Conservation (phyloP, 257 asterid species). For the Cinchona pubescens region DNA sequence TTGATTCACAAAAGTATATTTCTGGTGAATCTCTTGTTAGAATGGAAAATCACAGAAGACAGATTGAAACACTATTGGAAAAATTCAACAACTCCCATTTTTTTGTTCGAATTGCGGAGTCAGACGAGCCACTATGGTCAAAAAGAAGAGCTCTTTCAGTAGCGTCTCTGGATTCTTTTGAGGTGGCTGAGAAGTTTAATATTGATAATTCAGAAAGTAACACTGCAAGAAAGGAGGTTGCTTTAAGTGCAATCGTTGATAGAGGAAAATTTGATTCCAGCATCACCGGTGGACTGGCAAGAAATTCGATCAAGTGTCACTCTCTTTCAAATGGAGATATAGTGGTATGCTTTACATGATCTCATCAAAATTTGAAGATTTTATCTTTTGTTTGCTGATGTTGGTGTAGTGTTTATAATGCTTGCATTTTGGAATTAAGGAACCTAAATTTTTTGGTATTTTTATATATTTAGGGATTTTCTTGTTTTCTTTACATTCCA, state of each 20-base stretch:
- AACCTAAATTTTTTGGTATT: not conserved
- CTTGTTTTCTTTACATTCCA: not conserved
- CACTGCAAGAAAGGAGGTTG: slow-evolving; percentile 32
- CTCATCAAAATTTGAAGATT: slow-evolving; percentile 14
- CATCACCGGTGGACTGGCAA: slow-evolving; percentile 87
- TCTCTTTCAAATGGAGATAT: slow-evolving; percentile 89
- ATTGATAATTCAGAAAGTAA: slow-evolving; percentile 41
- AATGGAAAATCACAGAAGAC: slow-evolving; percentile 80
- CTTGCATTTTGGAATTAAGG: not conserved
- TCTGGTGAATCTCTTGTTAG: slow-evolving; percentile 84
- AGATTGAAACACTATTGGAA: slow-evolving; percentile 64
- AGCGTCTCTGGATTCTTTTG: slow-evolving; percentile 31
- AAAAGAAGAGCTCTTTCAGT: slow-evolving; percentile 55
- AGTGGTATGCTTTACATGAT: slow-evolving; percentile 71
- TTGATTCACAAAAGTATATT: slow-evolving; percentile 42
- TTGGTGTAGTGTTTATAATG: not conserved
- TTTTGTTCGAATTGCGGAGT: slow-evolving; percentile 79
- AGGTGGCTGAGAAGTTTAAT: slow-evolving; percentile 35
- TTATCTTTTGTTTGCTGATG: slow-evolving; percentile 1
- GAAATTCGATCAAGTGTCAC: slow-evolving; percentile 80
- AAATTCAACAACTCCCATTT: slow-evolving; percentile 76
- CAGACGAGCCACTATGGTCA: slow-evolving; percentile 85
- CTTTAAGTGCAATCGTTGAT: slow-evolving; percentile 63
- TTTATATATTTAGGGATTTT: not conserved
- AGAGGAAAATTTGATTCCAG: slow-evolving; percentile 74